phyloP scores from a whole-genome alignment of 805 yeast genomes.

The Starmerella powellii region DNA sequence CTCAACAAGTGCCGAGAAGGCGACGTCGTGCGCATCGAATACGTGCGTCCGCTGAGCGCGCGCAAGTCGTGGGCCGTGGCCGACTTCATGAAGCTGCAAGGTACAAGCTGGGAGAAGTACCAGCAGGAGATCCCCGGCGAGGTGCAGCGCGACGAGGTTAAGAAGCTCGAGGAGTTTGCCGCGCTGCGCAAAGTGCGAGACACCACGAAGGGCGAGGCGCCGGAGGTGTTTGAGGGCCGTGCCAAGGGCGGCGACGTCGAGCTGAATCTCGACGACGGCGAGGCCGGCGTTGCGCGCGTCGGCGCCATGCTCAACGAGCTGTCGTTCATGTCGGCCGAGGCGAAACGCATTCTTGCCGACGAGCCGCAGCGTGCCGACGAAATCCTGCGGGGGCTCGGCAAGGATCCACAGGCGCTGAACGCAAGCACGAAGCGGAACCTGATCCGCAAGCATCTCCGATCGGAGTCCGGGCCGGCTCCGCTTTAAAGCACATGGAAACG shows the following conservation, averaged over 20 bases:
- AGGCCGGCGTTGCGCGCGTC: constrained; percentile 31
- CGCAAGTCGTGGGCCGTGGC: constrained; percentile 82
- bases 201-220: constrained; percentile 16
- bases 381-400: constrained; percentile 31
- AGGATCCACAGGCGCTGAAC: constrained; percentile 34
- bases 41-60: constrained; percentile 68
- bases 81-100: constrained; percentile 76
- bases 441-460: constrained; percentile 42
- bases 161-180: constrained; percentile 44
- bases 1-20: constrained; percentile 86
- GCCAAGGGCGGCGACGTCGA: not conserved
- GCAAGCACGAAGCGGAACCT: constrained; percentile 56
- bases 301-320: constrained; percentile 26
- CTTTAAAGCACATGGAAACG: too few species aligned
- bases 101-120: constrained; percentile 79
- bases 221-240: constrained; percentile 18
- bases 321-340: constrained; percentile 18
- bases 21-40: constrained; percentile 83
- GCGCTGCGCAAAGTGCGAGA: constrained; percentile 35
- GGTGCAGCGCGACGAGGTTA: constrained; percentile 55
- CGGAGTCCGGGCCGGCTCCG: not conserved
- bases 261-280: constrained; percentile 33
- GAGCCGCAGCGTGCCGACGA: constrained; percentile 31
- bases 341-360: constrained; percentile 25
- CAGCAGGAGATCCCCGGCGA: constrained; percentile 57